Evolutionary conservation across 805 yeast species (phyloP), one percentile per base, ranked within the genome.

Genomic region (Myxozyma lipomycoides): DNA sequence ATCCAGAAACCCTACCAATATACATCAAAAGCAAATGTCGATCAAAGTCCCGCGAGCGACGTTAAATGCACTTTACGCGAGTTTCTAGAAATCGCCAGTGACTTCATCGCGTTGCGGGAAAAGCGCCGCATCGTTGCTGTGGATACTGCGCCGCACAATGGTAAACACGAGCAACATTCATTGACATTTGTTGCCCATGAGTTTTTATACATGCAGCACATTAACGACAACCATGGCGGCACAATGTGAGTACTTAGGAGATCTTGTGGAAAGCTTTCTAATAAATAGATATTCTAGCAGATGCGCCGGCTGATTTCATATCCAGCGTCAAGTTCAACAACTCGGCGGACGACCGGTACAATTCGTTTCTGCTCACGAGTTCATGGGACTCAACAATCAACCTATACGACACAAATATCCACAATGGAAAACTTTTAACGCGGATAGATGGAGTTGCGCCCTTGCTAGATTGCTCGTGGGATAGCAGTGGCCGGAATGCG

Each of bases 301-400:
- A 56, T 37, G 45, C 44, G 17, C 54, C 57, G n/a, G 42, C 28
- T 30, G 57, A 52, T 38, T 45, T 52, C 15, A 50, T 52, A 22
- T 52, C 57, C 5, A 10, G 54, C 7, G 45, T 52, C 18, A 40
- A 40, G 17, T 52, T 41, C 51, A 52, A 49, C 25, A 53, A 53
- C 7, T 44, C 55, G 12, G 7, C 32, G 7, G 7, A 7, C 10
- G 51, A 45, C 23, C 44, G 50, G 34, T 47, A 54, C 38, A 40
- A 43, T 22, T 38, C 42, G 37, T 43, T 73, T 44, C 66, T 82
- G 12, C 63, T 78, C 2, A 78, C 72, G 1, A 70, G 83, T 1
- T 70, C 82, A 0, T 83, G 88, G 86, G 85, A 81, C 57, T 75
- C 78, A 2, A 61, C 69, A 2, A 61, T 80, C 0, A 61, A 71